Percentiles rank a stretch among this genome's conserved stretches.
phyloP scores from a whole-genome alignment of 2,329 filamentous ascomycete species.

The Pseudogymnoascus sp. region DNA sequence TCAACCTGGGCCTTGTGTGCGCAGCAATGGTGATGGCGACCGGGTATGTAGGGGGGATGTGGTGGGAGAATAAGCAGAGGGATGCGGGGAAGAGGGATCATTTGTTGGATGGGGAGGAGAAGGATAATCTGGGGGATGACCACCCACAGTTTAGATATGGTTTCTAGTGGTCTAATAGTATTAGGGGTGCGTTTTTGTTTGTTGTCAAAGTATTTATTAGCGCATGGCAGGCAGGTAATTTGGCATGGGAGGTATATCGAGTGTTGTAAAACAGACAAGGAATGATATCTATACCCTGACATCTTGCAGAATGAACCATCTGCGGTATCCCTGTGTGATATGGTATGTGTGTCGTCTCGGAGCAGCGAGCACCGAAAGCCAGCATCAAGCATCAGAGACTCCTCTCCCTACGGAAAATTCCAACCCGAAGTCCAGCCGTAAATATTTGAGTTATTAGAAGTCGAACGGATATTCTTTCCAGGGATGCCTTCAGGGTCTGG shows the following conservation, averaged over 20 bases:
- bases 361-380: no score
- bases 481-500: not conserved
- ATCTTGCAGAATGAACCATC: not conserved
- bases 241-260: not conserved
- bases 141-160: not conserved
- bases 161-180: not conserved
- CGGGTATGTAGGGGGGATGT: constrained; percentile 32
- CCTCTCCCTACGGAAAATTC: not conserved
- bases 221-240: not conserved
- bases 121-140: constrained; percentile 4
- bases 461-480: not conserved
- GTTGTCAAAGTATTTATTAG: not conserved
- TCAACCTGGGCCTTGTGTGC: constrained; percentile 20
- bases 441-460: not conserved
- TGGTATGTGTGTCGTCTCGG: no score
- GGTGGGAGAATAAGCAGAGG: constrained; percentile 39
- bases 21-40: constrained; percentile 4
- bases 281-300: not conserved
- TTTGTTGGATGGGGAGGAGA: constrained; percentile 27
- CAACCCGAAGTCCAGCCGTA: not conserved
- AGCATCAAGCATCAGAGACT: not conserved
- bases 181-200: not conserved
- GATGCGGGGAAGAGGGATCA: constrained; percentile 39
- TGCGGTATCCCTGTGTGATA: no score
- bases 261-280: not conserved